Conservation (phyloP, 2,329 filamentous ascomycete genomes). For the Fusarium burgessii region DNA sequence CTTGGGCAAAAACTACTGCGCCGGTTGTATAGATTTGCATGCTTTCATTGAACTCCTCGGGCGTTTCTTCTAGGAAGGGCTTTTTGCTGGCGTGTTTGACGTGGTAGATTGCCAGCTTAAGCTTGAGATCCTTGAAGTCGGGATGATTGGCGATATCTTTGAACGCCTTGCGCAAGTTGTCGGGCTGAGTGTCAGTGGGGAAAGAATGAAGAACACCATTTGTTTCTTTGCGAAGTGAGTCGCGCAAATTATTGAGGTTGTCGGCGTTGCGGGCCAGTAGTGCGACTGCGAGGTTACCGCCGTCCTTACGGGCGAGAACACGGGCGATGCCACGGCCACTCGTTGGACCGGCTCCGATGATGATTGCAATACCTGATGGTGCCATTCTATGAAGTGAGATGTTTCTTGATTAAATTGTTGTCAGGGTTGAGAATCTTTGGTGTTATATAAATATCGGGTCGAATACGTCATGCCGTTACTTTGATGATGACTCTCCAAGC, state of each 20-base stretch:
- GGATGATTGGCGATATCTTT: slow-evolving; percentile 58
- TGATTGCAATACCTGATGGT: slow-evolving; percentile 61
- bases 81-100: slow-evolving; percentile 67
- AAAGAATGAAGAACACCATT: slow-evolving; percentile 40
- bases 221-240: slow-evolving; percentile 61
- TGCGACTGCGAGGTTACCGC: slow-evolving; percentile 38
- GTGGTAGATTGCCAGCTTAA: slow-evolving; percentile 65
- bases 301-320: slow-evolving; percentile 39
- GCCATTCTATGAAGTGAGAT: slow-evolving; percentile 52
- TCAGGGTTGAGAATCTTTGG: accelerated
- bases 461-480: slow-evolving; percentile 10
- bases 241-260: slow-evolving; percentile 46
- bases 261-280: slow-evolving; percentile 35
- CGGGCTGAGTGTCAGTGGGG: slow-evolving; percentile 25
- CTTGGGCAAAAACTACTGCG: slow-evolving; percentile 67
- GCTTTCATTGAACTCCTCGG: slow-evolving; percentile 60
- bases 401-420: neutral
- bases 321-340: slow-evolving; percentile 67
- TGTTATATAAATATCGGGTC: neutral
- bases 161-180: slow-evolving; percentile 25
- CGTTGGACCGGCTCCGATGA: slow-evolving; percentile 63
- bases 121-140: slow-evolving; percentile 62
- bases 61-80: slow-evolving; percentile 66
- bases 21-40: slow-evolving; percentile 66
- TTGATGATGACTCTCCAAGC: slow-evolving; percentile 6